A percentile compares a stretch with the other conserved stretches of the same genome.
Conservation (phyloP, 2,329 filamentous ascomycete genomes). For the Pezicula radicicola region DNA sequence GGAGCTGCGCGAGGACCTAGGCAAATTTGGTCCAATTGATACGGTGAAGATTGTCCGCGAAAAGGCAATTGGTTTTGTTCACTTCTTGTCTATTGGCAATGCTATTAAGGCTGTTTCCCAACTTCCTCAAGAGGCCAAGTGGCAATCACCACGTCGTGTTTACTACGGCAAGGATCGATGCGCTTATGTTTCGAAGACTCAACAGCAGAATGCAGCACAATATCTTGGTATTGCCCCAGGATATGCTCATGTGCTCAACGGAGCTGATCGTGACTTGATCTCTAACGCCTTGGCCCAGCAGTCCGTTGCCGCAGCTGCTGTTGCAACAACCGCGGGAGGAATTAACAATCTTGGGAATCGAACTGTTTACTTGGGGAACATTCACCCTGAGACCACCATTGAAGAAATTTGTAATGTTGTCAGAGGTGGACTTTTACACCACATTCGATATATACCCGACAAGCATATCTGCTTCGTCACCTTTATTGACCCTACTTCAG, state of each 20-base stretch:
- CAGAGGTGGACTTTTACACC: slow-evolving; percentile 88
- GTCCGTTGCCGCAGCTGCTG: slow-evolving; percentile 92
- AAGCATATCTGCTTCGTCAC: slow-evolving; percentile 99
- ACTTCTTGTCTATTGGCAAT: slow-evolving; percentile 96
- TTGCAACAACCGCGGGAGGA: slow-evolving; percentile 92
- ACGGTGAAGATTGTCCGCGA: slow-evolving; percentile 97
- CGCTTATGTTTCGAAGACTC: slow-evolving; percentile 98
- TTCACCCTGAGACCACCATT: slow-evolving; percentile 97
- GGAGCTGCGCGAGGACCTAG: slow-evolving; percentile 88
- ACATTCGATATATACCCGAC: slow-evolving; percentile 98
- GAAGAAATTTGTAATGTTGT: slow-evolving; percentile 99
- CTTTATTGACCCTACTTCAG: slow-evolving; percentile 97
- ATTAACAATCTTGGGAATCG: slow-evolving; percentile 97
- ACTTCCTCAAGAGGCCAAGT: slow-evolving; percentile 92
- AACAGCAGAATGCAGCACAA: slow-evolving; percentile 98
- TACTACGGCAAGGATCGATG: slow-evolving; percentile 99
- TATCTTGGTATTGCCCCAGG: slow-evolving; percentile 96
- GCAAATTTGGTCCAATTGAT: slow-evolving; percentile 95
- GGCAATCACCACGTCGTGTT: slow-evolving; percentile 91
- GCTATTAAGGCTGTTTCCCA: slow-evolving; percentile 98
- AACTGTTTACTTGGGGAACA: slow-evolving; percentile 97
- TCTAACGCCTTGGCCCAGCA: slow-evolving; percentile 95
- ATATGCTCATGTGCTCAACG: slow-evolving; percentile 94
- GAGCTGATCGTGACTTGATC: slow-evolving; percentile 93
- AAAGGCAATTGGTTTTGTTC: slow-evolving; percentile 96